A percentile compares a stretch with the other conserved stretches of the same genome.
These are phyloP conservation scores for Dacryopinax spathularia DNA, from an alignment of 768 basidiomycete genomes.

Conservation along the genomic window DNA sequence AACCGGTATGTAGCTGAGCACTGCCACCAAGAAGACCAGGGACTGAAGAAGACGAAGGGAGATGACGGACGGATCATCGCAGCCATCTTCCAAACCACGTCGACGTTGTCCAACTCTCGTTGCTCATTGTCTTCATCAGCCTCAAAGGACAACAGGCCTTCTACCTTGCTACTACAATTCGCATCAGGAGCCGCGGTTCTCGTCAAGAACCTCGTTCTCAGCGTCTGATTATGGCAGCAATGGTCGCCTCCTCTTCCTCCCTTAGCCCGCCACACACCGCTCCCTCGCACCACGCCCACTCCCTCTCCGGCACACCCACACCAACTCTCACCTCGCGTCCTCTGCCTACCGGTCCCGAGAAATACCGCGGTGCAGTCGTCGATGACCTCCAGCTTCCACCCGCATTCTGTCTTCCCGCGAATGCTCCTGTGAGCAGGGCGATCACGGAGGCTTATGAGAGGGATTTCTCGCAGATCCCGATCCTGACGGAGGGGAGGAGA, in stretches of 20 bases:
- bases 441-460: constrained; percentile 84
- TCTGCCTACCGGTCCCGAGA: constrained; percentile 17
- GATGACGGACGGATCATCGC: too few species aligned
- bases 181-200: too few species aligned
- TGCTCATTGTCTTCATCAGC: too few species aligned
- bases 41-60: too few species aligned
- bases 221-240: not conserved
- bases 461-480: constrained; percentile 91
- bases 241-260: not conserved
- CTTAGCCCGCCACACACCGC: not conserved
- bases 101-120: too few species aligned
- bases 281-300: not conserved
- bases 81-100: too few species aligned
- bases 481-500: constrained; percentile 54
- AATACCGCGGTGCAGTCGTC: constrained; percentile 80
- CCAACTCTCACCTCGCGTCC: not conserved
- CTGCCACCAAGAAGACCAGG: too few species aligned
- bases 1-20: too few species aligned
- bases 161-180: too few species aligned
- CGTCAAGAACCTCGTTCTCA: not conserved
- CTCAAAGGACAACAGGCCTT: too few species aligned
- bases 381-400: constrained; percentile 46
- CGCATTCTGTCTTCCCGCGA: constrained; percentile 63
- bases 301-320: not conserved
- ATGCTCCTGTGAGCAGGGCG: constrained; percentile 57